Conservation (phyloP, 2,329 filamentous ascomycete species). For the Periconia macrospinosa region DNA sequence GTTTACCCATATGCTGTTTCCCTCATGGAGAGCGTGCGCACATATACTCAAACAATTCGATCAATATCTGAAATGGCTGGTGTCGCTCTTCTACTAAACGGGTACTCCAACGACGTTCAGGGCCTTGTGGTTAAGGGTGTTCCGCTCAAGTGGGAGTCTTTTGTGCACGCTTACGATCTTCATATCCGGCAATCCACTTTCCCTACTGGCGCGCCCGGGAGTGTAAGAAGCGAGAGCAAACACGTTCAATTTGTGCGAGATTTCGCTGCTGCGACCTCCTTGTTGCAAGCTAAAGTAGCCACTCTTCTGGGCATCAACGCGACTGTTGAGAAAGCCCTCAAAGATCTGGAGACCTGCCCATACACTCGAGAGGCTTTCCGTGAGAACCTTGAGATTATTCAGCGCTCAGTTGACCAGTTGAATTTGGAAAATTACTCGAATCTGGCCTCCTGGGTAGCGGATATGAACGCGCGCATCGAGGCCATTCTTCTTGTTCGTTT, state of each 20-base stretch:
- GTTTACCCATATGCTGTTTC: constrained; percentile 98
- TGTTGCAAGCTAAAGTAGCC: constrained; percentile 84
- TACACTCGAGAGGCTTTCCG: constrained; percentile 83
- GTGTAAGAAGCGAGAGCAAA: constrained; percentile 72
- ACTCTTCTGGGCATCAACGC: constrained; percentile 77
- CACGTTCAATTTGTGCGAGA: constrained; percentile 97
- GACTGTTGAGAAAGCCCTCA: constrained; percentile 78
- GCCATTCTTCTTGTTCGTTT: constrained; percentile 77
- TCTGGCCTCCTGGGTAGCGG: constrained; percentile 83
- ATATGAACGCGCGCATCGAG: constrained; percentile 85
- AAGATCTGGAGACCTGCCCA: constrained; percentile 79
- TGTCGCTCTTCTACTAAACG: constrained; percentile 83
- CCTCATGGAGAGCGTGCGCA: constrained; percentile 97
- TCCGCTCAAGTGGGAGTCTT: constrained; percentile 93
- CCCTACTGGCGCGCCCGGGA: constrained; percentile 62
- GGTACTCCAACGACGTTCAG: constrained; percentile 90
- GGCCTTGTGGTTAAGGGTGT: constrained; percentile 81
- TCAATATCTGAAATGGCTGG: constrained; percentile 84
- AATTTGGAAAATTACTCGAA: constrained; percentile 97
- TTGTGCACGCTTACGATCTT: constrained; percentile 94
- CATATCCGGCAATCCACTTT: constrained; percentile 69
- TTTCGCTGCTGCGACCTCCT: constrained; percentile 82
- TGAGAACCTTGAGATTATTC: constrained; percentile 78
- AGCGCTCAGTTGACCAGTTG: constrained; percentile 91
- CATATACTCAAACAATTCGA: constrained; percentile 83